phyloP scores from a whole-genome alignment of 2,329 filamentous ascomycete species.

The Thelonectria rubi region DNA sequence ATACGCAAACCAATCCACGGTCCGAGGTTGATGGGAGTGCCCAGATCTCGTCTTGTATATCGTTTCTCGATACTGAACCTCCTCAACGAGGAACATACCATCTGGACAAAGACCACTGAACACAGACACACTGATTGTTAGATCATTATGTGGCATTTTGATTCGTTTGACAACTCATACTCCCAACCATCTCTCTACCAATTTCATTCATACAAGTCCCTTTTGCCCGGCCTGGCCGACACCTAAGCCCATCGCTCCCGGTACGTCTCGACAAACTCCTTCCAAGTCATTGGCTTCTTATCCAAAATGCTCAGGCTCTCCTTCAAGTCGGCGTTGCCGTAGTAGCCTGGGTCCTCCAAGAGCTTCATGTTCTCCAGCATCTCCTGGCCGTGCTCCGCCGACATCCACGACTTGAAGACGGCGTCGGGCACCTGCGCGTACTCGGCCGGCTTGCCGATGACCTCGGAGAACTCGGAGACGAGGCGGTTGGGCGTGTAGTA shows the following conservation, averaged over 20 bases:
- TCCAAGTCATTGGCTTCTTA: conserved; percentile 51
- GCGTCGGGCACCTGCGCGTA: conserved; percentile 47
- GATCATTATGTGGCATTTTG: background rate
- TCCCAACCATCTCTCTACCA: background rate
- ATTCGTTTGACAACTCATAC: background rate
- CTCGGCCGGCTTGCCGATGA: conserved; percentile 46
- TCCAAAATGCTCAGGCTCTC: conserved; percentile 47
- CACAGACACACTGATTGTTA: background rate
- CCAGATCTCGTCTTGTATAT: no score
- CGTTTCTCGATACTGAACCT: no score
- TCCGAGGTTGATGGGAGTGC: no score
- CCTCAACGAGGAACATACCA: no score
- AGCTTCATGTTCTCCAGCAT: conserved; percentile 55
- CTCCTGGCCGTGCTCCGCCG: conserved; percentile 44
- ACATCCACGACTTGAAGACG: conserved; percentile 48
- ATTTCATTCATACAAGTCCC: background rate
- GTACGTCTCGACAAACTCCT: conserved; percentile 47
- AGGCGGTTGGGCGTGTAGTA: conserved; percentile 48
- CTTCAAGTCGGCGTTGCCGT: conserved; percentile 46
- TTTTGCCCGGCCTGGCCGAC: no score
- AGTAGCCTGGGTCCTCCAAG: conserved; percentile 54
- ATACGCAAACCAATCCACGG: no score
- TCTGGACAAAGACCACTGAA: no score
- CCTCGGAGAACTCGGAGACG: conserved; percentile 47
- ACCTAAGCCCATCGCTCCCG: conserved; percentile 42